phyloP scores from a whole-genome alignment of 2,329 filamentous ascomycete genomes.

The Rutstroemia sp. region DNA sequence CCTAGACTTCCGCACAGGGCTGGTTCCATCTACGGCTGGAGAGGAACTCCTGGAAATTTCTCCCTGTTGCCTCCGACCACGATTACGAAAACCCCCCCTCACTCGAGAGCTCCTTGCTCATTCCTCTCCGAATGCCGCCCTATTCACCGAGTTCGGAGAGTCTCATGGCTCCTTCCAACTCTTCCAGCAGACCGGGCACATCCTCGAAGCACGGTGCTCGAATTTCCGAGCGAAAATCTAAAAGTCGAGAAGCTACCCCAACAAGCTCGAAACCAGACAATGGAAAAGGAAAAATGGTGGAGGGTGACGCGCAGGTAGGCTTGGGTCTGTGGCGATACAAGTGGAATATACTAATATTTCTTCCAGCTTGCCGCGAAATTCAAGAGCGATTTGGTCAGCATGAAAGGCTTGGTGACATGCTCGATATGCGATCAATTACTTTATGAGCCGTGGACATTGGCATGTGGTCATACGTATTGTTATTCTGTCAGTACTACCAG shows the following conservation, averaged over 20 bases:
- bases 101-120: background rate
- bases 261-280: background rate
- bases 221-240: background rate
- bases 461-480: conserved; percentile 66
- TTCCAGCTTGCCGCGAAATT: conserved; percentile 22
- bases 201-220: conserved; percentile 1
- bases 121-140: background rate
- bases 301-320: conserved; percentile 16
- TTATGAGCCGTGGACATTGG: conserved; percentile 62
- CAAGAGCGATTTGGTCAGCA: conserved; percentile 48
- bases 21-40: no score
- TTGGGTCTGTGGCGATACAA: background rate
- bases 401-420: conserved; percentile 55
- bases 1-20: no score
- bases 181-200: conserved; percentile 1
- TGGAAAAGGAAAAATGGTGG: conserved; percentile 3
- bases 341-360: conserved; percentile 8
- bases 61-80: background rate
- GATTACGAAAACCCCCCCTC: background rate
- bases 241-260: conserved; percentile 10
- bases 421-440: conserved; percentile 61
- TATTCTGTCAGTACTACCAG: conserved; percentile 43
- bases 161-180: conserved; percentile 14
- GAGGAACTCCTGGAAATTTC: background rate
- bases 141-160: background rate